Conservation (phyloP, 441 rosid species). For the Corymbia citriodora region DNA sequence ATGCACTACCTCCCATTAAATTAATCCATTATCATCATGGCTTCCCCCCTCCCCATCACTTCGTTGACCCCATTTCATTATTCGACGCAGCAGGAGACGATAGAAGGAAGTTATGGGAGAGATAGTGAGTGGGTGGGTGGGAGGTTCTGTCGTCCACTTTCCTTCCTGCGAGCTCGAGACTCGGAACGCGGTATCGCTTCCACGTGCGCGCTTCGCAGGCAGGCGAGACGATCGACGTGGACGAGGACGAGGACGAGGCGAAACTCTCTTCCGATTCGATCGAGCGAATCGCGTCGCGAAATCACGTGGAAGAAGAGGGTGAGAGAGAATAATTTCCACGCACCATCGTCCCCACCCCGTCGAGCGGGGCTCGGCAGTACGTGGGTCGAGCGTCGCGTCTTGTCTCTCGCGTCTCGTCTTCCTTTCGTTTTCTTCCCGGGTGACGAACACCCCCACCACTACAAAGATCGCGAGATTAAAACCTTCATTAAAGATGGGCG, state of each 20-base stretch:
- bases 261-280: neutral
- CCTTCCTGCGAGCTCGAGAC: neutral
- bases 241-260: neutral
- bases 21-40: neutral
- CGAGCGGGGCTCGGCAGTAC: neutral
- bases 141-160: neutral
- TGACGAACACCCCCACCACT: neutral
- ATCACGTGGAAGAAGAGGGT: neutral
- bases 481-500: neutral
- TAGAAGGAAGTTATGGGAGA: neutral
- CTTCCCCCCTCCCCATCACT: neutral
- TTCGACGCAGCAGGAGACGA: neutral
- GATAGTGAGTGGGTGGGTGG: neutral
- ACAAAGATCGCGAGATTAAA: neutral
- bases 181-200: neutral
- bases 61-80: neutral
- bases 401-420: neutral
- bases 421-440: neutral
- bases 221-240: too few species aligned
- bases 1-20: neutral
- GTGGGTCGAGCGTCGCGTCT: neutral
- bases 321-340: neutral
- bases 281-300: neutral
- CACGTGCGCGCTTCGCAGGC: neutral
- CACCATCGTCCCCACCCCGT: neutral